These are phyloP conservation scores for Poterioochromonas sp. DNA, from an alignment of 352 stramenopile species.

Conservation along the genomic window DNA sequence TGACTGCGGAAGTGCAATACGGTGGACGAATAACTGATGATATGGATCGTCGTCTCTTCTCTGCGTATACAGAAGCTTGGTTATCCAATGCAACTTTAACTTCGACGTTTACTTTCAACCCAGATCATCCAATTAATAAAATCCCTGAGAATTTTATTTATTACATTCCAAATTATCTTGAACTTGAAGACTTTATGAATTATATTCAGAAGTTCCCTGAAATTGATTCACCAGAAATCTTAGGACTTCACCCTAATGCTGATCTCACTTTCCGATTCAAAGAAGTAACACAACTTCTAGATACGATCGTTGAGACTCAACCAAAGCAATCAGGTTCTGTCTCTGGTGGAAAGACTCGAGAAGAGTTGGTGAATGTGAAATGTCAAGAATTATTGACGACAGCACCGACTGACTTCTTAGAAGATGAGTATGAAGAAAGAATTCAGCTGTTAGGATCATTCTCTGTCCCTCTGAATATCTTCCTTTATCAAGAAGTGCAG, in stretches of 20 bases:
- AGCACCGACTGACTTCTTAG: slow-evolving; percentile 72
- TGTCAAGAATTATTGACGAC: slow-evolving; percentile 70
- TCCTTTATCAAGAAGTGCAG: slow-evolving; percentile 87
- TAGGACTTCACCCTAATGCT: slow-evolving; percentile 86
- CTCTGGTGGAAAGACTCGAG: slow-evolving; percentile 53
- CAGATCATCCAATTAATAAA: slow-evolving; percentile 67
- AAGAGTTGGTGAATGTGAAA: slow-evolving; percentile 84
- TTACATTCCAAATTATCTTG: slow-evolving; percentile 60
- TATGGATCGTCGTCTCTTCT: slow-evolving; percentile 83
- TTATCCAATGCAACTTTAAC: slow-evolving; percentile 58
- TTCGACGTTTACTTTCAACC: slow-evolving; percentile 75
- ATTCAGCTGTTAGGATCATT: slow-evolving; percentile 58
- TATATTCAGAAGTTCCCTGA: slow-evolving; percentile 61
- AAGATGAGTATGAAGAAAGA: slow-evolving; percentile 44
- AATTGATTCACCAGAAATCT: slow-evolving; percentile 84
- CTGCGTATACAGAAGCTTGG: slow-evolving; percentile 78
- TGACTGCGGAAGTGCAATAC: slow-evolving; percentile 87
- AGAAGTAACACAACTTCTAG: slow-evolving; percentile 73
- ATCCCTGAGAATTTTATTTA: slow-evolving; percentile 82
- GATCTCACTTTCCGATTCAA: slow-evolving; percentile 87
- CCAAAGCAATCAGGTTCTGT: slow-evolving; percentile 54
- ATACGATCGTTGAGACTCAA: slow-evolving; percentile 82
- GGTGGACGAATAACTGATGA: slow-evolving; percentile 92
- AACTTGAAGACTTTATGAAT: slow-evolving; percentile 44
- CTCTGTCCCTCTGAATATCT: slow-evolving; percentile 82